Evolutionary conservation across 768 basidiomycete species (phyloP).

Genomic region (Psilocybe tampanensis): DNA sequence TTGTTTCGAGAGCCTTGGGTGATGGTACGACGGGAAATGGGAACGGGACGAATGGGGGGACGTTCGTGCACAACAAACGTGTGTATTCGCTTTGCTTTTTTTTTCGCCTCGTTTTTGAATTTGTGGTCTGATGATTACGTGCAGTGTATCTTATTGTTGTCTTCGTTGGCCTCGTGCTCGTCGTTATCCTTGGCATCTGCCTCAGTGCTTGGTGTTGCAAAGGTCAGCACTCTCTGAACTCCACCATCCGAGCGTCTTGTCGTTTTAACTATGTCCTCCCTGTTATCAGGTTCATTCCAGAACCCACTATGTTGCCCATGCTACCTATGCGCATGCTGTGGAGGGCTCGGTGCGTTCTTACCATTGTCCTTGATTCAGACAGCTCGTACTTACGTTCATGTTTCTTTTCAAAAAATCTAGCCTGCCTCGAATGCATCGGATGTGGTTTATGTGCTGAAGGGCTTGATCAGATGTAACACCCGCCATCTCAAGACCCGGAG

Average conservation of each 20-base stretch:
- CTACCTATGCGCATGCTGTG: conserved; percentile 74
- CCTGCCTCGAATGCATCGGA: conserved; percentile 70
- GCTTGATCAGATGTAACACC: conserved; percentile 26
- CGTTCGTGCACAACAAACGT: conserved; percentile 48
- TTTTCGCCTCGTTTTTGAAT: neutral
- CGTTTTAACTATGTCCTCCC: neutral
- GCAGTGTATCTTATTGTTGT: conserved; percentile 65
- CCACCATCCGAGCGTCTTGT: neutral
- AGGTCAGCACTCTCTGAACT: conserved; percentile 38
- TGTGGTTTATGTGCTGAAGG: conserved; percentile 69
- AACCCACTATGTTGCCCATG: conserved; percentile 73
- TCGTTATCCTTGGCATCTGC: conserved; percentile 55
- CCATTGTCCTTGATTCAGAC: neutral
- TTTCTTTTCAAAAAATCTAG: conserved; percentile 31
- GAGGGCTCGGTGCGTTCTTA: conserved; percentile 56
- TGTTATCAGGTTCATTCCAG: conserved; percentile 47
- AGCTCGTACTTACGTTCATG: neutral
- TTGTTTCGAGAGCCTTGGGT: conserved; percentile 34
- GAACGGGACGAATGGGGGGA: conserved; percentile 10
- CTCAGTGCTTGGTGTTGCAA: conserved; percentile 69
- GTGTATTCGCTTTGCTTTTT: conserved; percentile 23
- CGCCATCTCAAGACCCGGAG: neutral
- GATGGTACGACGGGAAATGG: conserved; percentile 10
- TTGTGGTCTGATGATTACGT: neutral
- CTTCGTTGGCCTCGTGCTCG: conserved; percentile 63